These are phyloP conservation scores for Phaeotremella skinneri DNA, from an alignment of 768 basidiomycete species.

Conservation along the genomic window DNA sequence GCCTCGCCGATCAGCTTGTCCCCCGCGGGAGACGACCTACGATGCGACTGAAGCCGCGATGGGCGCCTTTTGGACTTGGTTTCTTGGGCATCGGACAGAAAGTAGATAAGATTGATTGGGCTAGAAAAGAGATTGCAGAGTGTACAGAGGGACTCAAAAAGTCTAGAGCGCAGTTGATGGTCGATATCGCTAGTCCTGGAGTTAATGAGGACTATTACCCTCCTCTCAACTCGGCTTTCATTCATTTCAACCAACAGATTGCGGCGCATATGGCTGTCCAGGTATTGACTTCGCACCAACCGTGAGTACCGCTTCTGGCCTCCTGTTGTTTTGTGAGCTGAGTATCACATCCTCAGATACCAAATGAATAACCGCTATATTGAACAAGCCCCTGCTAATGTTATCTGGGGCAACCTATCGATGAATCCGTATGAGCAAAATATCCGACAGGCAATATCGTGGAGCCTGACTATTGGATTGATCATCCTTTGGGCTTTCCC, in stretches of 20 bases:
- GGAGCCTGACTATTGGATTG: constrained; percentile 70
- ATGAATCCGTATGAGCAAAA: constrained; percentile 85
- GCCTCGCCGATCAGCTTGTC: constrained; percentile 62
- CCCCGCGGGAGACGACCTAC: constrained; percentile 72
- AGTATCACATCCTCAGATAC: constrained; percentile 30
- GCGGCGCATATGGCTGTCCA: constrained; percentile 85
- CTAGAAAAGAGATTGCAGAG: constrained; percentile 66
- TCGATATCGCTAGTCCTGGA: constrained; percentile 43
- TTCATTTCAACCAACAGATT: constrained; percentile 89
- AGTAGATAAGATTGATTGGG: constrained; percentile 93
- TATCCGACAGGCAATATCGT: constrained; percentile 66
- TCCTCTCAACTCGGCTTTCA: constrained; percentile 58
- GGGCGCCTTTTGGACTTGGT: constrained; percentile 55
- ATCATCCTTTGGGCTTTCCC: constrained; percentile 88
- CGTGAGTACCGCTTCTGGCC: constrained; percentile 44
- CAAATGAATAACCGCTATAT: constrained; percentile 70
- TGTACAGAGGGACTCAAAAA: constrained; percentile 56
- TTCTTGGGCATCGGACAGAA: constrained; percentile 68
- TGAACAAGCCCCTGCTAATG: constrained; percentile 81
- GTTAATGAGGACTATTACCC: constrained; percentile 46
- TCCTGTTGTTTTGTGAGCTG: background rate
- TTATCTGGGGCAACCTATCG: constrained; percentile 86
- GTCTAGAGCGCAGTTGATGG: constrained; percentile 35
- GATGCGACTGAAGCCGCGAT: constrained; percentile 63
- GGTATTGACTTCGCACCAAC: constrained; percentile 71